phyloP scores from a whole-genome alignment of 106 monocot genomes.

The Xerophyta viscosa region DNA sequence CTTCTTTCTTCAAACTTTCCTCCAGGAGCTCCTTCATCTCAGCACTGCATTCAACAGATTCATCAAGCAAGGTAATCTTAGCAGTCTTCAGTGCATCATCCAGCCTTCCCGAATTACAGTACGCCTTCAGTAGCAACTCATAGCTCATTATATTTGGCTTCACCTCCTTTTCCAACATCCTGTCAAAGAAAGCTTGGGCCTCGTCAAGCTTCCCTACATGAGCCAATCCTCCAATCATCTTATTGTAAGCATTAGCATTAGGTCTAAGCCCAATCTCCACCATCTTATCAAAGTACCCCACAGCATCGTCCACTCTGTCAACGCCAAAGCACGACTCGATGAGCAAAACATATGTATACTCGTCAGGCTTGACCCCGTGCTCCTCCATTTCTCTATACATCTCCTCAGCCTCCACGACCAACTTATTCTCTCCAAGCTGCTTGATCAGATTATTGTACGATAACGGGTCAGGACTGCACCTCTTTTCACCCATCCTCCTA shows the following conservation, averaged over 20 bases:
- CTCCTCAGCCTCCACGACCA: constrained; percentile 48
- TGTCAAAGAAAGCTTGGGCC: constrained; percentile 59
- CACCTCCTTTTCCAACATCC: constrained; percentile 74
- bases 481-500: constrained; percentile 66
- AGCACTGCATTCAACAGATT: constrained; percentile 34
- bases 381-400: constrained; percentile 72
- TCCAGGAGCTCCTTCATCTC: constrained; percentile 76
- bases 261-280: constrained; percentile 58
- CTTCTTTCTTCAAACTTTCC: constrained; percentile 48
- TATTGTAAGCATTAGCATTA: constrained; percentile 70
- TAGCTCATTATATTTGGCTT: constrained; percentile 66
- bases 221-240: constrained; percentile 57
- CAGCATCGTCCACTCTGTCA: constrained; percentile 57
- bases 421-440: constrained; percentile 52
- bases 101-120: constrained; percentile 32
- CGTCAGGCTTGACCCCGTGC: constrained; percentile 54
- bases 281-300: constrained; percentile 73
- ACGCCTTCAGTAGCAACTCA: constrained; percentile 52
- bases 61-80: constrained; percentile 65
- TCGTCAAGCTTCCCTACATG: constrained; percentile 50
- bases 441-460: constrained; percentile 90
- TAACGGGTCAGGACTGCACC: constrained; percentile 51
- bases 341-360: constrained; percentile 75
- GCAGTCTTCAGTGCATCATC: constrained; percentile 60
- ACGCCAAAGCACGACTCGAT: constrained; percentile 62